Conservation (phyloP, 1,284 basidiomycete genomes). For the Meira nashicola region DNA sequence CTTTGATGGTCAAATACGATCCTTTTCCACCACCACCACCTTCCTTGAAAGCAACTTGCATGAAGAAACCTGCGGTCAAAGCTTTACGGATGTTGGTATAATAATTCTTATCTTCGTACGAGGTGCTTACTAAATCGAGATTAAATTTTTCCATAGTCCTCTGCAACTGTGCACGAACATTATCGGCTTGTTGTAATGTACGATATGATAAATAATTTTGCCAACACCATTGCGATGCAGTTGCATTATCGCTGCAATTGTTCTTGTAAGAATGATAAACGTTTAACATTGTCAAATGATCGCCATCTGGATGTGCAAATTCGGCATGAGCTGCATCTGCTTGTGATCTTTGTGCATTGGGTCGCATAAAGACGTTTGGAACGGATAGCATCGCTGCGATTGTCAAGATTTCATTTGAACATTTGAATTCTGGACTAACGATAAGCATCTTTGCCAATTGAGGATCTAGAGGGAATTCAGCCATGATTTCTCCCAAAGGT, state of each 20-base stretch:
- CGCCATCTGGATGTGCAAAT: conserved; percentile 86
- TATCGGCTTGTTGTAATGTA: conserved; percentile 84
- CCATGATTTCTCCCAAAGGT: conserved; percentile 82
- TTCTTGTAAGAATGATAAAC: conserved; percentile 89
- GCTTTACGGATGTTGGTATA: conserved; percentile 76
- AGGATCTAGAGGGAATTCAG: conserved; percentile 97
- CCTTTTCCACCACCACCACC: conserved; percentile 55
- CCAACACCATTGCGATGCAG: conserved; percentile 72
- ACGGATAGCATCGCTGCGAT: conserved; percentile 98
- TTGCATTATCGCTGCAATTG: conserved; percentile 53
- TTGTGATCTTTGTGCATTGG: conserved; percentile 70
- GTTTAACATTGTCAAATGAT: conserved; percentile 90
- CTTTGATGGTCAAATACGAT: conserved; percentile 72
- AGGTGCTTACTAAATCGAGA: conserved; percentile 72
- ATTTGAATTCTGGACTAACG: conserved; percentile 88
- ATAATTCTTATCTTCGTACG: conserved; percentile 64
- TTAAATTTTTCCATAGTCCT: conserved; percentile 78
- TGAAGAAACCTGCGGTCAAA: conserved; percentile 91
- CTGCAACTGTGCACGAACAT: conserved; percentile 85
- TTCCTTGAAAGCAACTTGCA: conserved; percentile 95
- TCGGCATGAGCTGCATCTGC: conserved; percentile 86
- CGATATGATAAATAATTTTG: conserved; percentile 81
- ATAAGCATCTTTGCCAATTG: conserved; percentile 96
- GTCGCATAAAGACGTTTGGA: conserved; percentile 83
- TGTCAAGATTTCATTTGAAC: conserved; percentile 92